Percentiles rank a stretch among this genome's conserved stretches.
These are phyloP conservation scores for Plasmodium gonderi DNA, from an alignment of 169 alveolate species.

Conservation along the genomic window DNA sequence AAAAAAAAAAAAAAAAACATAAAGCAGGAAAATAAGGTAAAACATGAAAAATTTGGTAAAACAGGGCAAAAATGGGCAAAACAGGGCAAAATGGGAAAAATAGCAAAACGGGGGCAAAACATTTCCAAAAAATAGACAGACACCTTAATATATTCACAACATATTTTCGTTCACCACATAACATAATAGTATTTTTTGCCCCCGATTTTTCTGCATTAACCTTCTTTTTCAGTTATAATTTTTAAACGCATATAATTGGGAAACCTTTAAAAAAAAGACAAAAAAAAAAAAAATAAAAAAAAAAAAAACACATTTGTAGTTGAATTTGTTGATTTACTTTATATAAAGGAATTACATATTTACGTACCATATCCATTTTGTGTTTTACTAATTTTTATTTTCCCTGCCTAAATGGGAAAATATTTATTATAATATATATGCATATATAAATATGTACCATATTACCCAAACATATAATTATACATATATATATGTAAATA, in stretches of 20 bases:
- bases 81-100: not conserved
- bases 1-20: too few relatives aligned
- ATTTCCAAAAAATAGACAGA: not conserved
- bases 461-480: not conserved
- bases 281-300: too few relatives aligned
- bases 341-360: not conserved
- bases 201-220: not conserved
- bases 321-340: not conserved
- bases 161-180: not conserved
- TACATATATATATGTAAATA: not conserved
- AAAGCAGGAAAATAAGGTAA: too few relatives aligned
- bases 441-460: not conserved
- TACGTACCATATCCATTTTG: not conserved
- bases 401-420: not conserved
- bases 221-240: not conserved
- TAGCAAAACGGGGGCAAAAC: not conserved
- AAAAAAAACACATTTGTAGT: not conserved
- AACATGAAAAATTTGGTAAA: too few relatives aligned
- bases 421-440: not conserved
- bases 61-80: too few relatives aligned
- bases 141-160: not conserved
- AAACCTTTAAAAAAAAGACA: not conserved
- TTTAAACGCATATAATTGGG: conserved; percentile 1
- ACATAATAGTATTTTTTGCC: not conserved
- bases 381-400: not conserved